Evolutionary conservation across 257 asterid genomes (phyloP).

Genomic region (Jaltomata sinuosa): DNA sequence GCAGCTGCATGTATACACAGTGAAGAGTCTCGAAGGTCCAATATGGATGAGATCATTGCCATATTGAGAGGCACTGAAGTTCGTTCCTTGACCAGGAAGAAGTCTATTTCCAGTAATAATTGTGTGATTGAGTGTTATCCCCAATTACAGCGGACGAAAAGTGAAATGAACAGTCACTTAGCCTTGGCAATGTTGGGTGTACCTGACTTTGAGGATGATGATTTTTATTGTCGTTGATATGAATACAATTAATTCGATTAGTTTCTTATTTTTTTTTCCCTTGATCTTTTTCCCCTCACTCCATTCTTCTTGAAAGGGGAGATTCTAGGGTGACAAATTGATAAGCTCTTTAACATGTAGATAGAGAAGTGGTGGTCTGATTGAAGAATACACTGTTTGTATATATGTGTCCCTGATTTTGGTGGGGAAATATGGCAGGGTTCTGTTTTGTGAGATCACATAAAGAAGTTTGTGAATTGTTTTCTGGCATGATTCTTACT

Average conservation of each 20-base stretch:
- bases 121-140: conserved; percentile 20
- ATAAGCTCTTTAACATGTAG: conserved; percentile 16
- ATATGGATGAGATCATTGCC: conserved; percentile 41
- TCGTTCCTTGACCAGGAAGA: conserved; percentile 21
- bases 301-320: neutral
- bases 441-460: conserved; percentile 7
- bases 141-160: conserved; percentile 46
- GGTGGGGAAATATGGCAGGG: neutral
- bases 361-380: conserved; percentile 22
- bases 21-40: conserved; percentile 62
- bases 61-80: conserved; percentile 46
- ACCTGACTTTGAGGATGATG: conserved; percentile 59
- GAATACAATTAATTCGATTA: neutral
- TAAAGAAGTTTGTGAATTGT: neutral
- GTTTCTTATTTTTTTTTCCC: neutral
- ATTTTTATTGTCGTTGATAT: conserved; percentile 42
- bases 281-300: neutral
- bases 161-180: conserved; percentile 73
- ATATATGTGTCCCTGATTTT: conserved; percentile 5
- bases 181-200: conserved; percentile 93
- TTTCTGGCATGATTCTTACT: neutral
- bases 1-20: conserved; percentile 53
- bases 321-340: conserved; percentile 9
- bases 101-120: conserved; percentile 17
- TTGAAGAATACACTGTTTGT: conserved; percentile 5